phyloP scores from a whole-genome alignment of 2,329 filamentous ascomycete species.

The Verticillium nonalfalfae region DNA sequence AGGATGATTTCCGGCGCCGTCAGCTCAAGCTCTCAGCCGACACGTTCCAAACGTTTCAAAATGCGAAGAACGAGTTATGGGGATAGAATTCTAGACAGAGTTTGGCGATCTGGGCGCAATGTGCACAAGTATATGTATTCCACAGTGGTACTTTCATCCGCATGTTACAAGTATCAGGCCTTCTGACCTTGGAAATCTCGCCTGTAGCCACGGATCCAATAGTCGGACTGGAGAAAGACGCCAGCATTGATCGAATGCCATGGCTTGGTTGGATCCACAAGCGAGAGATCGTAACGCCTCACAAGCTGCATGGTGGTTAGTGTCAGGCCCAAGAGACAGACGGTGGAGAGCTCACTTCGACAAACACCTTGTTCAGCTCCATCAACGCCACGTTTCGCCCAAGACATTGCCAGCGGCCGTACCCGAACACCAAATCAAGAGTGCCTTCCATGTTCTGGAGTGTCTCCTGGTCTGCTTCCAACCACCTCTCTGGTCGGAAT shows the following conservation, averaged over 20 bases:
- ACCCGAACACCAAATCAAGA: constrained; percentile 30
- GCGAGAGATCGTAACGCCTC: constrained; percentile 23
- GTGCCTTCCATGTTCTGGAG: constrained; percentile 25
- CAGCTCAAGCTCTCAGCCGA: no score
- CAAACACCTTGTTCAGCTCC: constrained; percentile 24
- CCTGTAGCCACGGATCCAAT: constrained; percentile 13
- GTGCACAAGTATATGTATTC: no score
- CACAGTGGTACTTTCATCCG: no score
- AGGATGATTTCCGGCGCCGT: no score
- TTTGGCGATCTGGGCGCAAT: no score
- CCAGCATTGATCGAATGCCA: constrained; percentile 23
- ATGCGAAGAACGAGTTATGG: no score
- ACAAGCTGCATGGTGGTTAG: background rate
- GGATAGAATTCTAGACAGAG: no score
- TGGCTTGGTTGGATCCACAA: constrained; percentile 21
- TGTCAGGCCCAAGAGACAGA: constrained; percentile 15
- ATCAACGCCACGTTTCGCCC: constrained; percentile 30
- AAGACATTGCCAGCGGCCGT: constrained; percentile 30
- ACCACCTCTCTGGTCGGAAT: constrained; percentile 11
- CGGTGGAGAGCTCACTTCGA: constrained; percentile 11
- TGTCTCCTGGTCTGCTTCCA: constrained; percentile 18
- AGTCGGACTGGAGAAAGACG: constrained; percentile 22
- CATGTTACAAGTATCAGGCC: background rate
- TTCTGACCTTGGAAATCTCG: background rate
- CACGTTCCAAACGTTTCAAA: no score